Evolutionary conservation across 768 basidiomycete genomes (phyloP).

Genomic region (Kwoniella sp.): DNA sequence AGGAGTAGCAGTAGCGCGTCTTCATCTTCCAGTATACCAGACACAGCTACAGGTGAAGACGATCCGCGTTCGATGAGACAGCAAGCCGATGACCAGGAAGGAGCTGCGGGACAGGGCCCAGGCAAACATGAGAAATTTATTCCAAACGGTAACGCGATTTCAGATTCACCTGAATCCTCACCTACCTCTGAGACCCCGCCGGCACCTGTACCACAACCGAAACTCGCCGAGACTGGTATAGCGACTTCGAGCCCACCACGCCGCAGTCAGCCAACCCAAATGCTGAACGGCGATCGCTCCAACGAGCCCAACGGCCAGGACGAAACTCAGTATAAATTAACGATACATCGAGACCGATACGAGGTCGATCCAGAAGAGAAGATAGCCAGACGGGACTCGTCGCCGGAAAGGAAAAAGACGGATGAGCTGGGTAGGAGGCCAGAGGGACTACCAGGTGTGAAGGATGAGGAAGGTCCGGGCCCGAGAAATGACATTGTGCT

Average conservation of each 20-base stretch:
- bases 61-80: slow-evolving; percentile 17
- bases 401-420: slow-evolving; percentile 26
- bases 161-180: slow-evolving; percentile 23
- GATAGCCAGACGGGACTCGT: slow-evolving; percentile 11
- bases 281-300: background rate
- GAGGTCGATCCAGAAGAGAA: slow-evolving; percentile 28
- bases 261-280: too few relatives aligned
- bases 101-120: slow-evolving; percentile 26
- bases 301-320: background rate
- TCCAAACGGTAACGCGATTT: slow-evolving; percentile 16
- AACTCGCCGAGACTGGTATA: background rate
- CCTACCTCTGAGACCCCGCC: slow-evolving; percentile 16
- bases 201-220: background rate
- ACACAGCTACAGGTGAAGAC: slow-evolving; percentile 24
- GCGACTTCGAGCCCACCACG: background rate
- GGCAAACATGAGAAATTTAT: slow-evolving; percentile 36
- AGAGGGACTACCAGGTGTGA: slow-evolving; percentile 35
- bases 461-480: slow-evolving; percentile 48
- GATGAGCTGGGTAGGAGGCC: slow-evolving; percentile 46
- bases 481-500: slow-evolving; percentile 51
- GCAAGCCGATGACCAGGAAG: slow-evolving; percentile 21
- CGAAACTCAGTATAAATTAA: slow-evolving; percentile 3
- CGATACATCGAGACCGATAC: slow-evolving; percentile 19
- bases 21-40: slow-evolving; percentile 36
- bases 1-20: slow-evolving; percentile 8